A percentile compares a stretch with the other conserved stretches of the same genome.
Evolutionary conservation across 352 stramenopile species (phyloP).

Genomic region (Globisporangium iwayamae): DNA sequence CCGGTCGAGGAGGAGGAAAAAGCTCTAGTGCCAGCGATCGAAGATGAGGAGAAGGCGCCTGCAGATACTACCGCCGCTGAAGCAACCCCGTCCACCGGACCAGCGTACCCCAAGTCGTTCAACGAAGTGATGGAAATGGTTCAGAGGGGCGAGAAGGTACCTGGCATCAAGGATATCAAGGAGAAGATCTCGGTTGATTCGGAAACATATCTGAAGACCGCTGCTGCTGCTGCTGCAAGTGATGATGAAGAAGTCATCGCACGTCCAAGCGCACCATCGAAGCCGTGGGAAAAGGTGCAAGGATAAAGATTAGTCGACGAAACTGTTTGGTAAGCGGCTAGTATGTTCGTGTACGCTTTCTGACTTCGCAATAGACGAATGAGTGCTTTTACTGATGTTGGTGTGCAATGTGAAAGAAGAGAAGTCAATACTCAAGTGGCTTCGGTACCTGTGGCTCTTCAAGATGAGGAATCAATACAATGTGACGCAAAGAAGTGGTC

Average conservation of each 20-base stretch:
- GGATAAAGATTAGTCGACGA: conserved; percentile 10
- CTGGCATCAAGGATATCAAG: conserved; percentile 70
- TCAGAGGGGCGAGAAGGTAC: conserved; percentile 67
- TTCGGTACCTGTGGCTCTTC: no score
- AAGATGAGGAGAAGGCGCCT: conserved; percentile 8
- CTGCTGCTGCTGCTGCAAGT: not conserved
- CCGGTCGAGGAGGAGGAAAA: conserved; percentile 24
- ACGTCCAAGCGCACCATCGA: conserved; percentile 17
- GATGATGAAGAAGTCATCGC: conserved; percentile 7
- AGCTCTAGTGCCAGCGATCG: conserved; percentile 1
- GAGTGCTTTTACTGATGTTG: not conserved
- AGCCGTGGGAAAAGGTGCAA: conserved; percentile 47
- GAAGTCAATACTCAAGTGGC: not conserved
- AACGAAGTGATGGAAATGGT: conserved; percentile 73
- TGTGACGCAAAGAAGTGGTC: no score
- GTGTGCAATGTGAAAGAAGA: not conserved
- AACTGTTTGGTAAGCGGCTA: not conserved
- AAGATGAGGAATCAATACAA: no score
- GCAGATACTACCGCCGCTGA: conserved; percentile 17
- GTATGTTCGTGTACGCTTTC: not conserved
- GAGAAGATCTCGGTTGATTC: conserved; percentile 70
- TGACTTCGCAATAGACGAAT: conserved; percentile 1
- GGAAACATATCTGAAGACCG: conserved; percentile 11
- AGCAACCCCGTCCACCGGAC: conserved; percentile 14
- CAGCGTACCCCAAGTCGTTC: conserved; percentile 67